Conservation (phyloP, 2,329 filamentous ascomycete species). For the Botryosphaeria dothidea region DNA sequence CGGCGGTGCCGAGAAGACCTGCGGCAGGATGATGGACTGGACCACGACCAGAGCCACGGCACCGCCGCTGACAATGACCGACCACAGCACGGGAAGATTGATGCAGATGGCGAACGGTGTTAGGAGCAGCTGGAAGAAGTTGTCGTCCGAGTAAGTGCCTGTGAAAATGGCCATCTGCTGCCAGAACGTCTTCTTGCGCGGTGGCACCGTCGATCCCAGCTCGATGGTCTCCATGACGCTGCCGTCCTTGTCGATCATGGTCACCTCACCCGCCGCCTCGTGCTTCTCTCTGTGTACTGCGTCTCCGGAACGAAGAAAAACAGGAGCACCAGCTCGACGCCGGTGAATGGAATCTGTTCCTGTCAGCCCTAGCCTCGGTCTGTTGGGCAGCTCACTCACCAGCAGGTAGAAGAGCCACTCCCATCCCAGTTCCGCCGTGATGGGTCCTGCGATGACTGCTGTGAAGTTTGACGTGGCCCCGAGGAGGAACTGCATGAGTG, state of each 20-base stretch:
- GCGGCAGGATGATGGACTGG: constrained; percentile 44
- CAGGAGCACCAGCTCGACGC: constrained; percentile 46
- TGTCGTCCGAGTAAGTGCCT: constrained; percentile 40
- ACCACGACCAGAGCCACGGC: constrained; percentile 47
- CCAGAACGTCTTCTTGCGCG: constrained; percentile 36
- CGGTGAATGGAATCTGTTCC: constrained; percentile 32
- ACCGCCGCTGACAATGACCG: constrained; percentile 49
- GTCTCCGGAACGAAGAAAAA: constrained; percentile 55
- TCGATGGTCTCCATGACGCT: constrained; percentile 9
- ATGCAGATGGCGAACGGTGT: constrained; percentile 53
- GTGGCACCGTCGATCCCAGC: background rate
- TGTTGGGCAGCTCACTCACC: constrained; percentile 36
- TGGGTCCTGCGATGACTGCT: background rate
- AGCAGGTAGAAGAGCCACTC: constrained; percentile 49
- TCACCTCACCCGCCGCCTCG: constrained; percentile 3
- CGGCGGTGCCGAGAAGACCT: constrained; percentile 40
- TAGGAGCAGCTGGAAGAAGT: constrained; percentile 40
- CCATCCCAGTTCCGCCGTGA: constrained; percentile 42
- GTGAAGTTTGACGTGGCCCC: constrained; percentile 18
- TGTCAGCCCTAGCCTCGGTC: constrained; percentile 44
- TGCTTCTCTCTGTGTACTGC: constrained; percentile 45
- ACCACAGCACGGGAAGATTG: constrained; percentile 55
- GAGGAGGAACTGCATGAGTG: constrained; percentile 43
- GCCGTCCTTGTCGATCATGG: background rate
- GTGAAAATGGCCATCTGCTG: constrained; percentile 41